phyloP scores from a whole-genome alignment of 768 basidiomycete species.

The Tulasnella sp. region DNA sequence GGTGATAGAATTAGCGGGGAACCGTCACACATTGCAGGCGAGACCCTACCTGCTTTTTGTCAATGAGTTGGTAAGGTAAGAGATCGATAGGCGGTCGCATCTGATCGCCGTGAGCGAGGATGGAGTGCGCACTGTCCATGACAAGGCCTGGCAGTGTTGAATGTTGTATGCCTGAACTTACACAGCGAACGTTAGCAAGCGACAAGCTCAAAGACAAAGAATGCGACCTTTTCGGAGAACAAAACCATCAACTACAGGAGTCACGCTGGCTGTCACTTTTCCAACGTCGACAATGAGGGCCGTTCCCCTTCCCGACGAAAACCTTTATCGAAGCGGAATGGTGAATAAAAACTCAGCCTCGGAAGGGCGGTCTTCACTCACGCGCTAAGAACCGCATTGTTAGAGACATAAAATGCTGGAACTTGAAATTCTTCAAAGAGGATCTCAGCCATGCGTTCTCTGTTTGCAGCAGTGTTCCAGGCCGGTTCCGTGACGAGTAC shows the following conservation, averaged over 20 bases:
- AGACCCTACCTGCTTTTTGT: slow-evolving; percentile 50
- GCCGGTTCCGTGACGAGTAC: slow-evolving; percentile 88
- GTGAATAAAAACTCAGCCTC: slow-evolving; percentile 18
- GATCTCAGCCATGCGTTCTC: slow-evolving; percentile 91
- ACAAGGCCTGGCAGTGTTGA: slow-evolving; percentile 71
- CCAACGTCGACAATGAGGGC: slow-evolving; percentile 93
- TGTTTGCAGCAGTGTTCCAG: slow-evolving; percentile 88
- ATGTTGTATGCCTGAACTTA: slow-evolving; percentile 69
- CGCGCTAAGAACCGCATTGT: slow-evolving; percentile 89
- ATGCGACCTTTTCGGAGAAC: slow-evolving; percentile 79
- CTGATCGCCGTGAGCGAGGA: slow-evolving; percentile 37
- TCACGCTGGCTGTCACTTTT: slow-evolving; percentile 76
- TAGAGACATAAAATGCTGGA: slow-evolving; percentile 94
- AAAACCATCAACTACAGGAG: slow-evolving; percentile 94
- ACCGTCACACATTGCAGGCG: not conserved
- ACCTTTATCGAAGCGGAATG: slow-evolving; percentile 40
- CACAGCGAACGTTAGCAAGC: not conserved
- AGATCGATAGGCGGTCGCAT: slow-evolving; percentile 53
- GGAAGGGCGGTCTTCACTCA: too few species aligned
- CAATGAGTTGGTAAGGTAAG: slow-evolving; percentile 77
- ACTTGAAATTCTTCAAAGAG: slow-evolving; percentile 95
- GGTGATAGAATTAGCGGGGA: not conserved
- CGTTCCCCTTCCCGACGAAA: slow-evolving; percentile 94
- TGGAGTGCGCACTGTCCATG: slow-evolving; percentile 61
- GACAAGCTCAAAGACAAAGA: not conserved